These are phyloP conservation scores for Citrullus colocynthis DNA, from an alignment of 306 rosid genomes.

Conservation along the genomic window DNA sequence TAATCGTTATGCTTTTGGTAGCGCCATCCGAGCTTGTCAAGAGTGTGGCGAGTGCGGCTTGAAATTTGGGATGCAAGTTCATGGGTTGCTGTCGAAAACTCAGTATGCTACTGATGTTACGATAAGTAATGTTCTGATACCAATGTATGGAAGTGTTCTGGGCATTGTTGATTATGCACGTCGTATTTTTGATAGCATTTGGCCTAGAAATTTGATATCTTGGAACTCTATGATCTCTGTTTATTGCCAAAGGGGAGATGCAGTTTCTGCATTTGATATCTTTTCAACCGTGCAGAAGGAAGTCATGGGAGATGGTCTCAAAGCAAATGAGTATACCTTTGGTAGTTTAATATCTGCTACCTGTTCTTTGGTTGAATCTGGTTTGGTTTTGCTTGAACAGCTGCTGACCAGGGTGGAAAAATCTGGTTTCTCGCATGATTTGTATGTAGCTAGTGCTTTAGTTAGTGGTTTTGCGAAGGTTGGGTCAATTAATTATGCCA, in stretches of 20 bases:
- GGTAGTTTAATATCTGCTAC: constrained; percentile 66
- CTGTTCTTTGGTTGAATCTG: constrained; percentile 29
- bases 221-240: constrained; percentile 85
- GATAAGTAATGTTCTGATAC: constrained; percentile 57
- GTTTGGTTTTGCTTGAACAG: constrained; percentile 50
- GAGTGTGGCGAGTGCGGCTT: constrained; percentile 29
- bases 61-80: constrained; percentile 58
- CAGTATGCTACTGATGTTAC: constrained; percentile 34
- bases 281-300: constrained; percentile 56
- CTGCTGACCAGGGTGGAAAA: constrained; percentile 45
- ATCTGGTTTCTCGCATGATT: constrained; percentile 45
- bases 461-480: constrained; percentile 66
- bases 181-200: constrained; percentile 41
- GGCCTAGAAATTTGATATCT: constrained; percentile 35
- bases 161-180: constrained; percentile 42
- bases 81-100: constrained; percentile 47
- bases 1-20: constrained; percentile 50
- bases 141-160: constrained; percentile 59
- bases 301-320: constrained; percentile 14
- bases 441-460: constrained; percentile 83
- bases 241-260: constrained; percentile 56
- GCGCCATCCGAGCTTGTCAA: constrained; percentile 78
- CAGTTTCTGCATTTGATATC: constrained; percentile 42
- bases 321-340: constrained; percentile 68
- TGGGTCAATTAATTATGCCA: constrained; percentile 44